These are phyloP conservation scores for Umbelopsis ramanniana DNA, from an alignment of 192 early-diverging fungal species.

Conservation along the genomic window DNA sequence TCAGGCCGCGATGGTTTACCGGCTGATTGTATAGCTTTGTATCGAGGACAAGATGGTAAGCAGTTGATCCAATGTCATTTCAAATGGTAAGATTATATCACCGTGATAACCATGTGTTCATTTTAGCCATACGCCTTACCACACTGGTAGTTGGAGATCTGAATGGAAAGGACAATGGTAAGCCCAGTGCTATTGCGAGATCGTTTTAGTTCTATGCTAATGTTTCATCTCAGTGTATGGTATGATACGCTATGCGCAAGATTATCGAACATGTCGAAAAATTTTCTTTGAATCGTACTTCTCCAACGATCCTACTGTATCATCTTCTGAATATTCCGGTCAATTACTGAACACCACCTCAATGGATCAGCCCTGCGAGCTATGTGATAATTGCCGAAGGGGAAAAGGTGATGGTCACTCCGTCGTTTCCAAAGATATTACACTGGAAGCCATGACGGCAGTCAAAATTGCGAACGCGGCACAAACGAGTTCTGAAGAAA, in stretches of 20 bases:
- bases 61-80: no score
- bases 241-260: constrained; percentile 69
- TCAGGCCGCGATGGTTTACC: constrained; percentile 60
- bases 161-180: constrained; percentile 60
- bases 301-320: constrained; percentile 32
- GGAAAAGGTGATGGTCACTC: constrained; percentile 33
- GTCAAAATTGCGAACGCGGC: constrained; percentile 34
- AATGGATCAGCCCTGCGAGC: constrained; percentile 36
- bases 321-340: constrained; percentile 15
- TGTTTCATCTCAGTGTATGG: constrained; percentile 48
- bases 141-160: constrained; percentile 62
- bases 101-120: background rate
- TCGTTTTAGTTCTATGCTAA: background rate
- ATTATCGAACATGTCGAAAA: constrained; percentile 64
- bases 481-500: constrained; percentile 38
- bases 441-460: constrained; percentile 40
- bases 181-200: no score
- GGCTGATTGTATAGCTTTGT: constrained; percentile 72
- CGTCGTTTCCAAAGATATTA: constrained; percentile 53
- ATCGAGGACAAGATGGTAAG: constrained; percentile 64
- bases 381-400: constrained; percentile 56
- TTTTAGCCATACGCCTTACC: constrained; percentile 53
- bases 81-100: background rate
- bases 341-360: constrained; percentile 32
- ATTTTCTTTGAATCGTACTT: constrained; percentile 63